Base-by-base conservation (phyloP, 2,329 filamentous ascomycete genomes). In the Aspergillus novofumigatus region DNA sequence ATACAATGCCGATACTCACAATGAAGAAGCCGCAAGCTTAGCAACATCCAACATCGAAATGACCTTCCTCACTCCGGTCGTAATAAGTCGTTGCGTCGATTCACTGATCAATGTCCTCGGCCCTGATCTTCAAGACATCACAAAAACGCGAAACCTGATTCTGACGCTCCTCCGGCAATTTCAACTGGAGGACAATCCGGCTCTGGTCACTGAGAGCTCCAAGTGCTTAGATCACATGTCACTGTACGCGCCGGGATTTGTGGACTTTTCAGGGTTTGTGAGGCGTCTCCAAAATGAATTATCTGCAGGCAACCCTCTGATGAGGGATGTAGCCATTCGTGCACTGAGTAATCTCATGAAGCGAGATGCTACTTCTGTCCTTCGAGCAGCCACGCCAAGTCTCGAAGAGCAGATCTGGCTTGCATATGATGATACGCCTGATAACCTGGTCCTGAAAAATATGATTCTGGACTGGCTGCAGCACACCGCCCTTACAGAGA, bases 71-170 rank as follows among this genome's bases (percentile, higher is more conserved):
- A 93, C 93, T 0, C 85, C 89, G 1, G 87, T 91, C 21, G 89
- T 92, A 1, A 87, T 97, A 59, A 89, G 90, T 32, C 87, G 91
- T 65, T 96, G 91, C 65, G 87, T 97, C 29, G 92, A 97, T 73
- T 94, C 92, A n/a, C 81, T 96, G 25, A 92, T 99, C 76, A 97
- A 97, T 65, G 94, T 99, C 9, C 82, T 99, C 10, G 94, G 94
- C 0, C 94, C 94, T 0, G 95, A 99, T 74, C 78, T 99, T 23
- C 94, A 97, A 73, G 94, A 97, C 67, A 86, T 94, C 62, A 86
- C 86, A 3, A 97, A 96, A 75, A 90, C 91, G n/a, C 82, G 94
- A 63, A 92, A 97, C 69, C 82, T 99, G 54, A 94, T 97, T 52
- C 82, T 97, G 59, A 94, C 88, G 0, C 81, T 99, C 8, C 87